Base-by-base conservation (phyloP, 177 flowering plant species). In the Vitis hybrid region DNA sequence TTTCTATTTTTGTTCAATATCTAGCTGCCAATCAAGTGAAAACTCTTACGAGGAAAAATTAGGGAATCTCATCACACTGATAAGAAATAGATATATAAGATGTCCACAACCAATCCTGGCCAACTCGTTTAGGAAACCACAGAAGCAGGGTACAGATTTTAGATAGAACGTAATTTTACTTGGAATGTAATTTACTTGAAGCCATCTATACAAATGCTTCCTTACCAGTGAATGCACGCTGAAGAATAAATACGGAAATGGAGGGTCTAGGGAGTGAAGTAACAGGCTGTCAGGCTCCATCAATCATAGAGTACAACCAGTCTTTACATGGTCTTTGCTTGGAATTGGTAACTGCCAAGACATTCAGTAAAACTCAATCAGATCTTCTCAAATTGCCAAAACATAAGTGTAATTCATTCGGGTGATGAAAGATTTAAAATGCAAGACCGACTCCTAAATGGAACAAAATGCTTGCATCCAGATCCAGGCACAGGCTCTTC, bases 161-260 rank as follows among this genome's bases (percentile, higher is more conserved):
- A 57, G 18, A 57, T 57, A 57, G 60, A 57, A 57, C 10, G 8
- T 40, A 40, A 40, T 40, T 40, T 40, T 40, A 40, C 45, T 40
- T 5, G 45, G 45, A 40, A 40, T 40, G 60, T 21, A 57, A 21
- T 57, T 57, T 57, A 57, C 56, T 73, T 73, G 10, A 69, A 59
- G 60, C 32, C 62, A 58, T 51, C 63, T 71, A 62, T 67, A 67
- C 74, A 15, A 75, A 69, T 52, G 69, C 45, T 60, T 55, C 59
- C 65, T 32, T 70, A 64, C 69, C 62, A 26, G 52, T 51, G 34
- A 58, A 59, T 48, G 52, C 49, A 50, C 66, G 60, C 19, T 13
- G 18, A 56, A 55, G 61, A 72, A 54, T 60, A 17, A 40, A 34
- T 34, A 40, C 60, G 19, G 11, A 11, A 51, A 34, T 59, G 54